Evolutionary conservation across 768 basidiomycete species (phyloP).

Genomic region (Termitomyces sp.): DNA sequence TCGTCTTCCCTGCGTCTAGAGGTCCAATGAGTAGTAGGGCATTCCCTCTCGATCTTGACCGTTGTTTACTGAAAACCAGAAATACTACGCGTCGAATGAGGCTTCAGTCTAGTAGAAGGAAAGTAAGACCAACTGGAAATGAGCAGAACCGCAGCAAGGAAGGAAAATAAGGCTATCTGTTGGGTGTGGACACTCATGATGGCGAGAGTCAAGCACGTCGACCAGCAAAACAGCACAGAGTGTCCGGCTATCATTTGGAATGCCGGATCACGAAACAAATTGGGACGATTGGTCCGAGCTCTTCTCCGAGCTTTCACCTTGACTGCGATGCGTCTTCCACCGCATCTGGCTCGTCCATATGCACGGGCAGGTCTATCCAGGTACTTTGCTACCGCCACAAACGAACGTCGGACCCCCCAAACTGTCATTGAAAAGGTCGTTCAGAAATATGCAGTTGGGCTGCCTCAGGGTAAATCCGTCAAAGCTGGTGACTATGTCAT

Average conservation of each 20-base stretch:
- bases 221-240: neutral
- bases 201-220: neutral
- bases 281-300: neutral
- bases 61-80: constrained; percentile 39
- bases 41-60: constrained; percentile 46
- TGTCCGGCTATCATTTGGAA: neutral
- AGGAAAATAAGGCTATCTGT: constrained; percentile 5
- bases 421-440: constrained; percentile 97
- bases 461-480: constrained; percentile 75
- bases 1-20: constrained; percentile 78
- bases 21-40: constrained; percentile 74
- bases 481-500: constrained; percentile 99
- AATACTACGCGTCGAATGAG: constrained; percentile 31
- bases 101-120: neutral
- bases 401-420: constrained; percentile 51
- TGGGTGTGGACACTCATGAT: too few relatives aligned
- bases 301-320: neutral
- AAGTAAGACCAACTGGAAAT: constrained; percentile 7
- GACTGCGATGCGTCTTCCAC: constrained; percentile 16
- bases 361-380: constrained; percentile 10
- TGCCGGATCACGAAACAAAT: neutral
- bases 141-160: constrained; percentile 9
- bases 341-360: constrained; percentile 12
- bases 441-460: constrained; percentile 92
- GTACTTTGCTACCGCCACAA: constrained; percentile 24